phyloP scores from a whole-genome alignment of 225 moss, liverwort and hornwort species.

The Pseudisothecium myosuroides region DNA sequence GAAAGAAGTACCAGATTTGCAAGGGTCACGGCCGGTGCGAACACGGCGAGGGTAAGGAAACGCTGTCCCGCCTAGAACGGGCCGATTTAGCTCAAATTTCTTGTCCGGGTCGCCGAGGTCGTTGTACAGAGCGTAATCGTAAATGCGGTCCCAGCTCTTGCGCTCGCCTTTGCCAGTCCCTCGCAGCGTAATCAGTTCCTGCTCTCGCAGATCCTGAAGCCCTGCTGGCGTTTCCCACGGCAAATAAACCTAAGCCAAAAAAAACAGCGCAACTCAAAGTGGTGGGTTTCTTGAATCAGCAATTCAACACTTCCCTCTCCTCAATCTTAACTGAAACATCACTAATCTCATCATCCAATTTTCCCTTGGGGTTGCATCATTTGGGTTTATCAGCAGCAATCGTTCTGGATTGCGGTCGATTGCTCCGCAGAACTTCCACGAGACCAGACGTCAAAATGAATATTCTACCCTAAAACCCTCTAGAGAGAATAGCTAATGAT shows the following conservation, averaged over 20 bases:
- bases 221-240: constrained; percentile 61
- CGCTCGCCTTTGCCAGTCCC: constrained; percentile 53
- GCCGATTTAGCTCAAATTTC: constrained; percentile 14
- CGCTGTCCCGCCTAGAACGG: constrained; percentile 33
- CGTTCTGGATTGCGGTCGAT: neutral
- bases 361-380: neutral
- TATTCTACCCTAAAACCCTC: neutral
- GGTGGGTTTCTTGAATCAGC: neutral
- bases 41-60: constrained; percentile 70
- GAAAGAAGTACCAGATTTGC: constrained; percentile 31
- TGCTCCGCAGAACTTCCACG: neutral
- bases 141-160: constrained; percentile 56
- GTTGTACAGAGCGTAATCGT: constrained; percentile 69
- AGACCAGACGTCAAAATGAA: neutral
- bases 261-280: neutral
- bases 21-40: constrained; percentile 62
- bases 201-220: constrained; percentile 33
- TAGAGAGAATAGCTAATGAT: neutral
- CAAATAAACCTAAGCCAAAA: constrained; percentile 39
- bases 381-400: neutral
- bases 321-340: neutral
- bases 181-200: constrained; percentile 43
- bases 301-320: neutral
- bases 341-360: neutral
- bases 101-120: constrained; percentile 64